Base-by-base conservation (phyloP, 306 rosid species). In the Citrullus amarus region DNA sequence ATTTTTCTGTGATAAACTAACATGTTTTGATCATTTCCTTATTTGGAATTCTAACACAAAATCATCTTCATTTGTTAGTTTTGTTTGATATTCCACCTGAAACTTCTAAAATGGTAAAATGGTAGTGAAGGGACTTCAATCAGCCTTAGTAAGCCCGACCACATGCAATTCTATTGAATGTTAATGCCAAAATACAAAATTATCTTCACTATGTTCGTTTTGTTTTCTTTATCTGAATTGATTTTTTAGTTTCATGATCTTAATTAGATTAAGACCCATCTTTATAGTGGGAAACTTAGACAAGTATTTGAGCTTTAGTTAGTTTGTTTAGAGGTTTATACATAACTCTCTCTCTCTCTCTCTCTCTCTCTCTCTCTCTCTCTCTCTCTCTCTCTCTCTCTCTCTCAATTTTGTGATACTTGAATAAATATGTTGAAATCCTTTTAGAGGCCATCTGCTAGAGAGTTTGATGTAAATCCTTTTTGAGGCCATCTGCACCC, bases 1-100 rank as follows among this genome's bases (percentile, higher is more conserved):
- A 90, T 74, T 83, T 78, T 61, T 62, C 39, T 12, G 0, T 6
- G 32, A 36, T 32, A 34, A n/a, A 18, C n/a, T 58, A 18, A 51
- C 53, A 18, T 48, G 14, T 65, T 16, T 16, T 17, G 32, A 28
- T 75, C 7, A 75, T 75, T 75, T 15, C 46, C 30, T 54, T 38
- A 30, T 32, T n/a, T 56, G 1, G 62, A 32, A 5, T 36, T 14
- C 14, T 39, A 50, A 14, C 17, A 25, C 15, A 32, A 28, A 41
- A 51, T 73, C 28, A 3, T 51, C 46, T 73, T 46, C n/a, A 30
- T 46, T 32, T 51, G 39, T 48, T 73, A 32, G 60, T 72, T 38
- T 68, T 18, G 54, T 41, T 18, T 11, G 4, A n/a, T 43, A 41
- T 43, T 68, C 54, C 4, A 32, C 36, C 36, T 32, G 36, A 32